Conservation (phyloP, 805 yeast genomes). For the Yarrowia deformans region DNA sequence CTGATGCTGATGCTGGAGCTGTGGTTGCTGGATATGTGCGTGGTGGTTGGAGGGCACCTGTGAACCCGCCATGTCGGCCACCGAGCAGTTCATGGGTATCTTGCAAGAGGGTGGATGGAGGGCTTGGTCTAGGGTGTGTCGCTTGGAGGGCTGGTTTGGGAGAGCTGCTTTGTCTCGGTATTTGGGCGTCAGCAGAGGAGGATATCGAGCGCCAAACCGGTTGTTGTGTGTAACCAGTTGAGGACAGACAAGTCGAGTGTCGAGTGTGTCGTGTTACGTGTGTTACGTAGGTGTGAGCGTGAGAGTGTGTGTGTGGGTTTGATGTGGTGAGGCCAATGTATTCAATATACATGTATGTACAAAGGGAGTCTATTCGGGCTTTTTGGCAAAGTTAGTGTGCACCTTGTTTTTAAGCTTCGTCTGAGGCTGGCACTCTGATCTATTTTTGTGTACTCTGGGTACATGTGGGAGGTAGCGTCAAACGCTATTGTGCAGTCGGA, state of each 20-base stretch:
- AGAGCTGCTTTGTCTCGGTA: too few relatives aligned
- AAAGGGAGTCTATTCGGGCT: conserved; percentile 20
- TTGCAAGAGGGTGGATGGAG: neutral
- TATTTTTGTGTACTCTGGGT: conserved; percentile 26
- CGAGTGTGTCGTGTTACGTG: neutral
- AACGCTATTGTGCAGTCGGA: neutral
- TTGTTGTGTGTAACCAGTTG: neutral
- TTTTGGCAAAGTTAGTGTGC: conserved; percentile 37
- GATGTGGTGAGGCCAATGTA: conserved; percentile 30
- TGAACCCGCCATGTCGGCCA: conserved; percentile 36
- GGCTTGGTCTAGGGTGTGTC: too few relatives aligned
- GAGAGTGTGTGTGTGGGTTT: neutral
- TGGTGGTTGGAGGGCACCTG: conserved; percentile 30
- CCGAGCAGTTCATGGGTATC: conserved; percentile 37
- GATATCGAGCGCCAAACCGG: too few relatives aligned
- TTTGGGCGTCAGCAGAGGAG: too few relatives aligned
- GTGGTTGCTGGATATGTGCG: neutral
- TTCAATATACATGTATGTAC: conserved; percentile 30
- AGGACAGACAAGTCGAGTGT: too few relatives aligned
- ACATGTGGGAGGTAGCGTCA: conserved; percentile 12
- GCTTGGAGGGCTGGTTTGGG: neutral
- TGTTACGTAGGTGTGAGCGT: neutral
- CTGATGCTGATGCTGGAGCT: too few relatives aligned
- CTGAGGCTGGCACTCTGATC: conserved; percentile 39
- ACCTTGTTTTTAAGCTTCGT: conserved; percentile 36